Conservation (phyloP, 495 filamentous ascomycete species). For the Neurospora terricola region DNA sequence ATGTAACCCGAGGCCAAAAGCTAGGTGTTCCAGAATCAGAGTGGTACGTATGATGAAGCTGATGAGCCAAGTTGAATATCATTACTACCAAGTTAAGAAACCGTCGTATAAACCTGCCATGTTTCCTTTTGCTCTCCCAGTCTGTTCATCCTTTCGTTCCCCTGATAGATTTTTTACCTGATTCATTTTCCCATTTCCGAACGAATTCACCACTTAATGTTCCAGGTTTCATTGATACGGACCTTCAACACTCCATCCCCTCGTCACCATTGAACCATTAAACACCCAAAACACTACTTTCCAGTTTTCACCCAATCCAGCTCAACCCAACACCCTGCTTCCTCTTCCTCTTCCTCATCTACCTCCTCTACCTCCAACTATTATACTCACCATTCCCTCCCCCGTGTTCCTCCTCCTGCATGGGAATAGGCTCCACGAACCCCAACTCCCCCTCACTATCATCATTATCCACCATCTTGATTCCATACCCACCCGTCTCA, state of each 20-base stretch:
- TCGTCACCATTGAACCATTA: too few species aligned
- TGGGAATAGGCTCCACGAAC: constrained; percentile 17
- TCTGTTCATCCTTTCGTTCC: background rate
- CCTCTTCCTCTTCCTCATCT: too few species aligned
- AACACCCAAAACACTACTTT: too few species aligned
- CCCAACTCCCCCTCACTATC: constrained; percentile 5
- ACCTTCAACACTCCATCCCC: too few species aligned
- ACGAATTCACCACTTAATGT: too few species aligned
- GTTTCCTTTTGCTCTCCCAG: background rate
- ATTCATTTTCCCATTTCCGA: too few species aligned
- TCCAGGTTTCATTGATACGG: too few species aligned
- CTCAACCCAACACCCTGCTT: too few species aligned
- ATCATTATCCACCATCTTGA: constrained; percentile 44
- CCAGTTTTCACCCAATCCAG: too few species aligned
- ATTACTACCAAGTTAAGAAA: background rate
- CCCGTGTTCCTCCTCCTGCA: constrained; percentile 7
- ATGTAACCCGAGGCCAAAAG: background rate
- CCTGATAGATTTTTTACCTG: too few species aligned
- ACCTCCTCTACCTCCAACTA: background rate
- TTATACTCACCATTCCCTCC: background rate
- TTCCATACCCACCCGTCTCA: constrained; percentile 34
- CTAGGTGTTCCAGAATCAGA: background rate
- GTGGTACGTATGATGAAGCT: background rate
- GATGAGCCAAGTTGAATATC: background rate
- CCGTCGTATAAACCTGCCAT: background rate